Base-by-base conservation (phyloP, 1,284 basidiomycete species). In the Apiotrichum laibachii region DNA sequence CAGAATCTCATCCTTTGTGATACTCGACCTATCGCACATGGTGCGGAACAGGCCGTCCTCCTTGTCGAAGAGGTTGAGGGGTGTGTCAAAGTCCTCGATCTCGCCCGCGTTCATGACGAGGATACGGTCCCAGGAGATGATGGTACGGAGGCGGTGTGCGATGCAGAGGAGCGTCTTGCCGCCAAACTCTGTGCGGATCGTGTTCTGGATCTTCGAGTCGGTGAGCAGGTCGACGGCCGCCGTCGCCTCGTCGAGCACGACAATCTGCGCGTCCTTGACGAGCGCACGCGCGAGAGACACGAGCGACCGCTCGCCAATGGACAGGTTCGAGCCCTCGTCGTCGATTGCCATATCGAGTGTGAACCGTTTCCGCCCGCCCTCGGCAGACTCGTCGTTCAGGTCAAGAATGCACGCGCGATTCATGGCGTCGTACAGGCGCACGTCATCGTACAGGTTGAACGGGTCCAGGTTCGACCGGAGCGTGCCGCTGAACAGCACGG, bases 391-490 rank as follows among this genome's bases (percentile, higher is more conserved):
- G 31, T 39, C 53, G 33, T 13, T 9, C 11, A 26, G 44, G 26
- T 46, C 45, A 19, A 90, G 83, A 10, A 93, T 82, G 72, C 89
- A 86, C 0, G 90, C 85, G 33, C 90, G 85, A 64, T 85, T 85
- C 42, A 93, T 80, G 10, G 90, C 88, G 67, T 92, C 89, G 86
- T 89, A 91, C 21, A 93, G 80, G 37, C 82, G 83, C 8, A 84
- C 84, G 68, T 92, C 90, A 61, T 86, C 85, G 67, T 88, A 83
- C 51, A 84, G 76, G 56, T 82, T 84, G 77, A 95, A 88, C 0
- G 88, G 88, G 74, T 90, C 87, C 33, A 89, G 77, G 63, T 86
- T 88, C 18, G 82, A 82, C 18, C 87, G 80, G 4, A 78, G 61
- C 2, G 76, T 81, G 5, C 81, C 81, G 73, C 83, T 79, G 73